Evolutionary conservation across 2,329 filamentous ascomycete genomes (phyloP), one percentile per base, ranked within the genome.

Genomic region (Talaromyces sp.): DNA sequence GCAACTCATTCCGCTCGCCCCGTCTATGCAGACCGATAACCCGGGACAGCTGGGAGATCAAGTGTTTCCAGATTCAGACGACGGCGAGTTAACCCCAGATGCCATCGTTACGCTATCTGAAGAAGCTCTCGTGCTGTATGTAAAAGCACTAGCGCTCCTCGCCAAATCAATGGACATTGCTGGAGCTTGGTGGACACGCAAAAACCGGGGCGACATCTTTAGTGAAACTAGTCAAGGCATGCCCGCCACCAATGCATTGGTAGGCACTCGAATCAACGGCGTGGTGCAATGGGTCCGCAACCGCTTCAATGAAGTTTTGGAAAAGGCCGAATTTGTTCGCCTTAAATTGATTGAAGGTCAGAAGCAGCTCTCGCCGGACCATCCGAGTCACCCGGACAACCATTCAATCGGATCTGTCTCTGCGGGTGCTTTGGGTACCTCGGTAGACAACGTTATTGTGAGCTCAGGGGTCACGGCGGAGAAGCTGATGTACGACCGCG

Each of bases 401-500:
- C 88, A 91, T 60, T 84, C 84, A 2, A 75, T 82, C 31, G 85
- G 85, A 23, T 85, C 84, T 2, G 79, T 81, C 36, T 79, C 84
- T 3, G 82, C 82, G 1, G 82, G 83, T 14, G 81, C 81, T 3
- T 79, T 87, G 61, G 84, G 83, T n/a, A 84, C 86, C 3, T 88
- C 89, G 16, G 84, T 86, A 2, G 91, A 95, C 64, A 89, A 91
- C 58, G 92, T 97, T 30, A 85, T 90, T 55, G 83, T 99, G 30
- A 96, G 91, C 14, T 87, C 91, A 2, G 95, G 94, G 1, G 88
- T 97, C 61, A 97, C 92, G 27, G 95, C 95, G 0, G 95, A 98
- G 79, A 96, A 93, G 77, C 82, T 99, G 53, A 97, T 99, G 92
- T 99, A 97, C 73, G 95, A 99, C 68, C 90, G 95, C 54, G 95